phyloP scores from a whole-genome alignment of 2,329 filamentous ascomycete species.

The Colletotrichum limetticola region DNA sequence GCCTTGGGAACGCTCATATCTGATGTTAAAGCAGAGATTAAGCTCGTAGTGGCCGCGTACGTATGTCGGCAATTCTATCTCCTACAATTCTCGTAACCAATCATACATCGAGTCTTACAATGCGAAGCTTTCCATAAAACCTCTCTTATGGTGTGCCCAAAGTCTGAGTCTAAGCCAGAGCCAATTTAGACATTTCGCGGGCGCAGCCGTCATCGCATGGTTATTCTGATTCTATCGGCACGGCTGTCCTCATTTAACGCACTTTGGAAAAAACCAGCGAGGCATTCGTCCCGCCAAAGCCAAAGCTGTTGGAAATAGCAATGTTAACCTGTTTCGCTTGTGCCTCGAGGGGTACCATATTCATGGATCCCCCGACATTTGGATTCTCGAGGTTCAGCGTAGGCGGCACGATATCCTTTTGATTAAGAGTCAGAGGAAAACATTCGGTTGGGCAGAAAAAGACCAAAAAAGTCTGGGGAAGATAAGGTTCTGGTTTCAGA shows the following conservation, averaged over 20 bases:
- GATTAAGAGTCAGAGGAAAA: conserved; percentile 10
- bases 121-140: neutral
- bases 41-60: neutral
- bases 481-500: conserved; percentile 33
- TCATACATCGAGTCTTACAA: neutral
- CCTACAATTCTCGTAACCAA: neutral
- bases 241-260: neutral
- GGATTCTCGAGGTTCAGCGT: conserved; percentile 83
- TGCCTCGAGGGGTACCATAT: conserved; percentile 80
- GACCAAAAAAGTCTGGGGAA: conserved; percentile 7
- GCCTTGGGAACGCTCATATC: neutral
- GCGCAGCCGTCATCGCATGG: neutral
- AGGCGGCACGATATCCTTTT: conserved; percentile 81
- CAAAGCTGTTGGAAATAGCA: conserved; percentile 94
- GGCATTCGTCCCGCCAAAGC: conserved; percentile 96
- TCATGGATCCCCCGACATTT: conserved; percentile 78
- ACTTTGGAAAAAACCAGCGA: conserved; percentile 77
- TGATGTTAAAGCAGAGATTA: neutral
- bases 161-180: neutral
- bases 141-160: neutral
- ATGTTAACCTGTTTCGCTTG: conserved; percentile 79
- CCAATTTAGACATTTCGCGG: neutral
- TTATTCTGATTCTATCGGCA: neutral
- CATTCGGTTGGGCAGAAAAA: conserved; percentile 1
- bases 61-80: neutral